A percentile compares a stretch with the other conserved stretches of the same genome.
These are phyloP conservation scores for Cercospora brassicicola DNA, from an alignment of 2,329 filamentous ascomycete genomes.

Conservation along the genomic window DNA sequence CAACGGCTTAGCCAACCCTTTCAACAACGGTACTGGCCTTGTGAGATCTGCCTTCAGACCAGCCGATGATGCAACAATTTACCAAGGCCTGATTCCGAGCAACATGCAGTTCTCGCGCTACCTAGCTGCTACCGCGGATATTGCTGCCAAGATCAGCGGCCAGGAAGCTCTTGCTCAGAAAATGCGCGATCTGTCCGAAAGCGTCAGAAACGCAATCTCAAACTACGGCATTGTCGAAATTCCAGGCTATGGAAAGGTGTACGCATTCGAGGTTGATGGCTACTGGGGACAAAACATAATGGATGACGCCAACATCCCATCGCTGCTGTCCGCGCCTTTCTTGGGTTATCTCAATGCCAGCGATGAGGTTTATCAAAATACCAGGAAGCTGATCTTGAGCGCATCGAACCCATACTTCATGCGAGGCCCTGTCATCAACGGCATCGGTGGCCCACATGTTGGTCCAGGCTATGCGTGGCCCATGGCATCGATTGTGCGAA, in stretches of 20 bases:
- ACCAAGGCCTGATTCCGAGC: conserved; percentile 51
- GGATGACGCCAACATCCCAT: conserved; percentile 72
- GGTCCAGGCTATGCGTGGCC: conserved; percentile 53
- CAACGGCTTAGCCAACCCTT: conserved; percentile 53
- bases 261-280: conserved; percentile 51
- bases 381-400: conserved; percentile 48
- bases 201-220: conserved; percentile 48
- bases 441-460: conserved; percentile 52
- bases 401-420: conserved; percentile 53
- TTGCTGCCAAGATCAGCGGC: conserved; percentile 54
- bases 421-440: conserved; percentile 50
- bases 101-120: conserved; percentile 74
- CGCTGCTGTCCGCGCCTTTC: conserved; percentile 64
- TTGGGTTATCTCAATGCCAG: conserved; percentile 55
- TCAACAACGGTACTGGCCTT: conserved; percentile 51
- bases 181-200: conserved; percentile 59
- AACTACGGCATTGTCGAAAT: conserved; percentile 45
- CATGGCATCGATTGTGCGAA: conserved; percentile 54
- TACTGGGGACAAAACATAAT: conserved; percentile 56
- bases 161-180: conserved; percentile 51
- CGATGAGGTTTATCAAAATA: conserved; percentile 49
- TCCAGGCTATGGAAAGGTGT: conserved; percentile 43
- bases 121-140: conserved; percentile 54
- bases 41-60: conserved; percentile 54
- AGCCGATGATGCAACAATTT: conserved; percentile 53